A percentile compares a stretch with the other conserved stretches of the same genome.
Conservation (phyloP, 2,329 filamentous ascomycete species). For the Trichoderma gracile region DNA sequence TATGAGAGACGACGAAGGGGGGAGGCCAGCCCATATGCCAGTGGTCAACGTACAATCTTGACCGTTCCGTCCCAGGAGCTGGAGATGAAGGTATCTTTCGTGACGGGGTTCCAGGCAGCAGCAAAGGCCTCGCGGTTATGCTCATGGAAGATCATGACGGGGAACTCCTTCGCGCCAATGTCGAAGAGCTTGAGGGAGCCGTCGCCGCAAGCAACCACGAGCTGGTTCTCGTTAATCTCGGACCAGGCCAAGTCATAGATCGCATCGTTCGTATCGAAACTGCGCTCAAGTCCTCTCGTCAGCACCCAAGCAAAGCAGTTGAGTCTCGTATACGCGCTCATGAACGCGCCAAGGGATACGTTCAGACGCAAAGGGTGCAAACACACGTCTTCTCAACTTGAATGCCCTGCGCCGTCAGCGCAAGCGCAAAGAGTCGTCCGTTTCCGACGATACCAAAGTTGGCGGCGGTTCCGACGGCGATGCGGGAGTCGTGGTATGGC, state of each 20-base stretch:
- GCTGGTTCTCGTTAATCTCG: slow-evolving; percentile 93
- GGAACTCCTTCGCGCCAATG: slow-evolving; percentile 75
- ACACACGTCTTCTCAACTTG: slow-evolving; percentile 77
- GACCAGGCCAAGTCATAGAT: slow-evolving; percentile 96
- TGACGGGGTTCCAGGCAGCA: slow-evolving; percentile 87
- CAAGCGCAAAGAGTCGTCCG: slow-evolving; percentile 82
- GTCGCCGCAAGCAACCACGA: slow-evolving; percentile 86
- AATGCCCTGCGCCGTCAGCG: slow-evolving; percentile 79
- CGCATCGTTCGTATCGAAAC: slow-evolving; percentile 95
- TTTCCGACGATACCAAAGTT: slow-evolving; percentile 98
- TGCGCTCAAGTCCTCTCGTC: slow-evolving; percentile 38
- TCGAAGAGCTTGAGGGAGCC: slow-evolving; percentile 95
- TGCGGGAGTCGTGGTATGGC: slow-evolving; percentile 92
- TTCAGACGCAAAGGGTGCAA: not conserved
- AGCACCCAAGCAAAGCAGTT: not conserved
- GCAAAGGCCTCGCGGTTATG: slow-evolving; percentile 92
- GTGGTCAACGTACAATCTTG: slow-evolving; percentile 65
- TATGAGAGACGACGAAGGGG: not conserved
- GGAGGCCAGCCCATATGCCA: not conserved
- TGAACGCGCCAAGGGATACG: too few relatives aligned
- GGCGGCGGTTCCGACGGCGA: slow-evolving; percentile 85
- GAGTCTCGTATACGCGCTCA: not conserved
- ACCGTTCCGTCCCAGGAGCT: slow-evolving; percentile 96
- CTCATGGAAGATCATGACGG: slow-evolving; percentile 88
- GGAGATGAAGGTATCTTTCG: slow-evolving; percentile 87